Conservation (phyloP, 805 yeast species). For the Ogataea methanolica region DNA sequence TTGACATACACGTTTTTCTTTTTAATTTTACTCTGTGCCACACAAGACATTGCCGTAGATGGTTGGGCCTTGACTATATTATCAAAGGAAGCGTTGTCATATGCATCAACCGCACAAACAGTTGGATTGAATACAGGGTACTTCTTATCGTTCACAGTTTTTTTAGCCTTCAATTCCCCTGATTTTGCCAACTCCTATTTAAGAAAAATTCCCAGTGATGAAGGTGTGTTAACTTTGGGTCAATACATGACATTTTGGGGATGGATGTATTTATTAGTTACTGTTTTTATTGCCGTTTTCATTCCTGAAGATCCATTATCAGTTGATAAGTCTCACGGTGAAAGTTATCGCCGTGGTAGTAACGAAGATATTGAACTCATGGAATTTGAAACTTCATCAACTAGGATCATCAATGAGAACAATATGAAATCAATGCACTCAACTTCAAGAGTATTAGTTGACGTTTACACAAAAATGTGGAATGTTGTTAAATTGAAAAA, state of each 20-base stretch:
- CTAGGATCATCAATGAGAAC: constrained; percentile 7
- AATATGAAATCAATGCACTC: constrained; percentile 10
- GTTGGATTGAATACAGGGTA: constrained; percentile 93
- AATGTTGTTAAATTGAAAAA: constrained; percentile 64
- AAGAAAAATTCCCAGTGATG: constrained; percentile 52
- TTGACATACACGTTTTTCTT: constrained; percentile 72
- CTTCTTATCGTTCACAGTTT: constrained; percentile 86
- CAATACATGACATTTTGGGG: constrained; percentile 81
- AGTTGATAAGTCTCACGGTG: constrained; percentile 10
- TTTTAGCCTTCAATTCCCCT: constrained; percentile 83
- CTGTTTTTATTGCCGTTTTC: constrained; percentile 51
- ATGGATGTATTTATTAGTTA: constrained; percentile 59
- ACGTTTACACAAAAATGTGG: constrained; percentile 63
- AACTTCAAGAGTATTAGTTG: constrained; percentile 32
- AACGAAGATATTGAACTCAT: constrained; percentile 20
- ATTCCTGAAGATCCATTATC: constrained; percentile 67
- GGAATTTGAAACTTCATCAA: constrained; percentile 8
- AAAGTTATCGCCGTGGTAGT: constrained; percentile 24
- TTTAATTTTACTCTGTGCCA: constrained; percentile 85
- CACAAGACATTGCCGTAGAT: constrained; percentile 98
- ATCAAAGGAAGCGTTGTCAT: constrained; percentile 71
- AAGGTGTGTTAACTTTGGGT: constrained; percentile 68
- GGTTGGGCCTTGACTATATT: constrained; percentile 97
- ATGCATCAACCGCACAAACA: constrained; percentile 97
- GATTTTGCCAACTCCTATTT: constrained; percentile 88